phyloP scores from a whole-genome alignment of 2,329 filamentous ascomycete genomes.

The Onygenales sp. region DNA sequence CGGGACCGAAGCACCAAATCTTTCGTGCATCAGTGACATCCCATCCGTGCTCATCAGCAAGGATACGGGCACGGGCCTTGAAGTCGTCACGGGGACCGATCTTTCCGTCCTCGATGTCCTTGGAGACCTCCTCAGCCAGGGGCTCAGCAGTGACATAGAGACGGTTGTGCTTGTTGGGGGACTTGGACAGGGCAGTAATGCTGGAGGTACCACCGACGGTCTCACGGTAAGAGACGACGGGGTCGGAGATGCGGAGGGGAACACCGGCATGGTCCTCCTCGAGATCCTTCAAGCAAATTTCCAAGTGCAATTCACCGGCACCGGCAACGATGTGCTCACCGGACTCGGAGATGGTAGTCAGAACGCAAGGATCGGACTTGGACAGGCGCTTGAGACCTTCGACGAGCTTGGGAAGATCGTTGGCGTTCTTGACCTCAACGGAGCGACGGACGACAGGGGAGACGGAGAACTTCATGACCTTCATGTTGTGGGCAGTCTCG shows the following conservation, averaged over 20 bases:
- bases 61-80: slow-evolving; percentile 92
- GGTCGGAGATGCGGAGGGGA: slow-evolving; percentile 94
- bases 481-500: slow-evolving; percentile 98
- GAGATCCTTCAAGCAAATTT: slow-evolving; percentile 99
- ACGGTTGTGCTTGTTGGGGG: slow-evolving; percentile 99
- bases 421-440: slow-evolving; percentile 99
- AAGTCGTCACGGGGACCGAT: slow-evolving; percentile 94
- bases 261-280: slow-evolving; percentile 99
- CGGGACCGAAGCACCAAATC: slow-evolving; percentile 99
- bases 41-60: slow-evolving; percentile 97
- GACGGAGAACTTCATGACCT: slow-evolving; percentile 99
- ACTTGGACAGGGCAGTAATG: slow-evolving; percentile 98
- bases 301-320: slow-evolving; percentile 98
- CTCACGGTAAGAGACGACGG: slow-evolving; percentile 98
- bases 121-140: slow-evolving; percentile 80
- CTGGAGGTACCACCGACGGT: slow-evolving; percentile 74
- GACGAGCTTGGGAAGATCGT: slow-evolving; percentile 98
- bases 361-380: slow-evolving; percentile 98
- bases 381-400: slow-evolving; percentile 99
- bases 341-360: slow-evolving; percentile 79
- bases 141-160: slow-evolving; percentile 91
- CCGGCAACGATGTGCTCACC: slow-evolving; percentile 99
- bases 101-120: slow-evolving; percentile 85
- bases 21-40: slow-evolving; percentile 99
- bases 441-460: slow-evolving; percentile 97